Evolutionary conservation across 768 basidiomycete species (phyloP), one percentile per base, ranked within the genome.

Genomic region (Auriscalpium vulgare): DNA sequence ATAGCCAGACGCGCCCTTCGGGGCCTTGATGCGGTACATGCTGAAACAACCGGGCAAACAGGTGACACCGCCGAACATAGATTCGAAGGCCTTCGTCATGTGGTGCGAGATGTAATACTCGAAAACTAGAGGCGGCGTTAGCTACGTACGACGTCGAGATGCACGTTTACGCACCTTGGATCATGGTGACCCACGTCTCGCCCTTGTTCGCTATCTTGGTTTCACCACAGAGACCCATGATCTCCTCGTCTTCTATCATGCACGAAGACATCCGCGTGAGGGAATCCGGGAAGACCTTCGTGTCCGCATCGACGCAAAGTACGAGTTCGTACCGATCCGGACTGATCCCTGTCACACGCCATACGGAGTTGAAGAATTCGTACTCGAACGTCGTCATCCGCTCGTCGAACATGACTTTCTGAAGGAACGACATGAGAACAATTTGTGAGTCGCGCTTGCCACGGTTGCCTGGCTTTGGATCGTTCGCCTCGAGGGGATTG

Each of bases 71-170:
- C 97, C 97, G 65, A 98, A 98, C 87, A 95, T 95, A 4, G 95
- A 93, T 74, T 99, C 97, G 77, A 98, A 98, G 4, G 95, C 95
- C 77, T 99, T 99, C 40, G 93, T 95, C 79, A 95, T 81, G 70
- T 98, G 95, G 68, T 99, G 97, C 9, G 97, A 97, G 73, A 97
- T 97, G 77, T 98, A 99, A 72, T 99, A 99, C 72, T 99, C 95
- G 70, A 99, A 99, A 55, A 98, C 97, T 97, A 62, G 14, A 58
- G 56, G 52, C 8, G 10, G 23, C 10, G 40, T 51, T 8, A 40
- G 11, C 45, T 47, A 17, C 11, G 3, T 4, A 7, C 16, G 3
- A 34, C 48, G 36, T 50, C 17, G 19, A 16, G 10, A 16, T 14
- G 29, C 51, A 45, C 29, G 47, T 45, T 16, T 45, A 37, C 47